Percentiles rank a stretch among this genome's conserved stretches.
These are phyloP conservation scores for Aspergillus hancockii DNA, from an alignment of 495 filamentous ascomycete genomes.

Conservation along the genomic window DNA sequence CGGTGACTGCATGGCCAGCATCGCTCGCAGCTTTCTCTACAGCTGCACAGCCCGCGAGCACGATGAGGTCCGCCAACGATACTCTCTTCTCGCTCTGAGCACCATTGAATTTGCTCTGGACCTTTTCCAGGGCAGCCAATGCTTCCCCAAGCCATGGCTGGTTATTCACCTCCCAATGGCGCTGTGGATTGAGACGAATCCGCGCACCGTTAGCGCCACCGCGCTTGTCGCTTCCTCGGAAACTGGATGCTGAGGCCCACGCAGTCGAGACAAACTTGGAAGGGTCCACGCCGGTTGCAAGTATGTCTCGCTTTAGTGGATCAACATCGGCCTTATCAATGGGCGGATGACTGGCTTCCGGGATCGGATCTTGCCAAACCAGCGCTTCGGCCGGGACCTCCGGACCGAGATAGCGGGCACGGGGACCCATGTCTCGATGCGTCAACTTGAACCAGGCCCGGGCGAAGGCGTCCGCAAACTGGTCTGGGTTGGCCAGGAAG, in stretches of 20 bases:
- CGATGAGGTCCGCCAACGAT: slow-evolving; percentile 71
- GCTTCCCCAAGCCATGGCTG: slow-evolving; percentile 58
- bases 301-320: slow-evolving; percentile 63
- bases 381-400: slow-evolving; percentile 64
- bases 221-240: slow-evolving; percentile 75
- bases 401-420: slow-evolving; percentile 65
- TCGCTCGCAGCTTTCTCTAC: slow-evolving; percentile 43
- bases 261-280: slow-evolving; percentile 60
- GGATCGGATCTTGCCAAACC: slow-evolving; percentile 68
- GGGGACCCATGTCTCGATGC: slow-evolving; percentile 73
- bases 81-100: slow-evolving; percentile 60
- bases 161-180: slow-evolving; percentile 69
- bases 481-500: slow-evolving; percentile 63
- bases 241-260: slow-evolving; percentile 70
- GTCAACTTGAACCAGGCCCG: slow-evolving; percentile 78
- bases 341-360: slow-evolving; percentile 52
- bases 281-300: slow-evolving; percentile 54
- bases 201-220: slow-evolving; percentile 75
- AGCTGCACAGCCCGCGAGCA: slow-evolving; percentile 56
- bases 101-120: slow-evolving; percentile 63
- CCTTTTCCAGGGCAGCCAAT: slow-evolving; percentile 55
- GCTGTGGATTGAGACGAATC: slow-evolving; percentile 69
- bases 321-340: slow-evolving; percentile 59
- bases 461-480: slow-evolving; percentile 65
- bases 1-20: slow-evolving; percentile 30